Percentiles rank a stretch among this genome's conserved stretches.
Evolutionary conservation across 192 early-diverging fungal species (phyloP).

Genomic region (Phlyctochytrium bullatum): DNA sequence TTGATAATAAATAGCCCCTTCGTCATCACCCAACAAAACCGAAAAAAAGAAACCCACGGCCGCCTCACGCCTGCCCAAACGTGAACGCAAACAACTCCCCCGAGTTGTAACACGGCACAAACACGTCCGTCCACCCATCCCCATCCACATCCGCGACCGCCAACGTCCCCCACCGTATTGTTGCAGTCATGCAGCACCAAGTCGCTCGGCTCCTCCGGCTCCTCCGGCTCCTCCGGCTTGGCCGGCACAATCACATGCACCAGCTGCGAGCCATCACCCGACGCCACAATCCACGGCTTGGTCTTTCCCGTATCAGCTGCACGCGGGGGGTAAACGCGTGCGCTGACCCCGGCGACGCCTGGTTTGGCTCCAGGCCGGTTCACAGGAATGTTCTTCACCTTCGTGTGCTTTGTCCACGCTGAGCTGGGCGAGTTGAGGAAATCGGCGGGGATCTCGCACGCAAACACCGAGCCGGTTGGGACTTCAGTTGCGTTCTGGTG

Average conservation of each 20-base stretch:
- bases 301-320: conserved; percentile 12
- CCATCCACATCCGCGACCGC: conserved; percentile 18
- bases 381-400: conserved; percentile 11
- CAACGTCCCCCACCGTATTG: conserved; percentile 19
- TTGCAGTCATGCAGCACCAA: conserved; percentile 20
- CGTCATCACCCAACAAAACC: too few relatives aligned
- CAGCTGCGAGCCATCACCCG: conserved; percentile 20
- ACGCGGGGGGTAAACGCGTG: conserved; percentile 11
- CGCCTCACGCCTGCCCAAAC: background rate
- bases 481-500: conserved; percentile 5
- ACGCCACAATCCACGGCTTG: conserved; percentile 20
- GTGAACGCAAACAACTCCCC: conserved; percentile 4
- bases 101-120: conserved; percentile 22
- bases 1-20: too few relatives aligned
- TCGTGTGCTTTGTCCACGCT: conserved; percentile 8
- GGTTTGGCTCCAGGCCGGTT: conserved; percentile 3
- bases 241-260: conserved; percentile 9
- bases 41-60: too few relatives aligned
- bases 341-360: conserved; percentile 20
- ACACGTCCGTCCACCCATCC: conserved; percentile 21
- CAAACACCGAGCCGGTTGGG: conserved; percentile 7
- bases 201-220: conserved; percentile 8
- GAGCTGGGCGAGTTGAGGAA: background rate
- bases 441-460: conserved; percentile 2
- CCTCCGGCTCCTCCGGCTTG: too few relatives aligned